Evolutionary conservation across 768 basidiomycete genomes (phyloP).

Genomic region (Amanita fuliginea): DNA sequence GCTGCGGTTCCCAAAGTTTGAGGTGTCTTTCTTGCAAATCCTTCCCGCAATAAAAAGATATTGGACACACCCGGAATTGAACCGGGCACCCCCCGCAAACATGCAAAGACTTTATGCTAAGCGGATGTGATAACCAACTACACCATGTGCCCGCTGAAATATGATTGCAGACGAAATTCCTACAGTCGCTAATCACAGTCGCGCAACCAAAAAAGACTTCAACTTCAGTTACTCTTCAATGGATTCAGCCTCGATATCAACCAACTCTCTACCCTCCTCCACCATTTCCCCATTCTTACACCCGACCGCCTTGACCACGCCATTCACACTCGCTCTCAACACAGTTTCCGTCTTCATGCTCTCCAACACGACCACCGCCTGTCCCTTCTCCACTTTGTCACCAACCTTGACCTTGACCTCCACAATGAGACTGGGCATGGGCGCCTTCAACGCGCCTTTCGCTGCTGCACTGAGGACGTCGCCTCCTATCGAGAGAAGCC

Average conservation of each 20-base stretch:
- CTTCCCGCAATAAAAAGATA: neutral
- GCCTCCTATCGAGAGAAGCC: constrained; percentile 57
- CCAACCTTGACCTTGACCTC: constrained; percentile 75
- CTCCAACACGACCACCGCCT: constrained; percentile 75
- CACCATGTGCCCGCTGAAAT: constrained; percentile 3
- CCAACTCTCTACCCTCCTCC: constrained; percentile 72
- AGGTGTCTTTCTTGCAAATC: too few species aligned
- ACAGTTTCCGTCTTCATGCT: constrained; percentile 99
- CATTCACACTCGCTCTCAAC: constrained; percentile 56
- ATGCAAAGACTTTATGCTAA: constrained; percentile 7
- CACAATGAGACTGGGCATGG: constrained; percentile 92
- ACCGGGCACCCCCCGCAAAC: constrained; percentile 8
- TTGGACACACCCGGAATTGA: constrained; percentile 10
- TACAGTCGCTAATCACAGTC: too few species aligned
- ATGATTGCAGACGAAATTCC: too few species aligned
- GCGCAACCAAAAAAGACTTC: too few species aligned
- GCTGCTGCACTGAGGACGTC: constrained; percentile 39
- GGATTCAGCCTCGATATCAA: constrained; percentile 46
- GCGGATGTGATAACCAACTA: constrained; percentile 9
- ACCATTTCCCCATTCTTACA: constrained; percentile 89
- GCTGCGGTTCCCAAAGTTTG: too few species aligned
- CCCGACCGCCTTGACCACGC: constrained; percentile 59
- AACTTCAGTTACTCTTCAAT: constrained; percentile 5
- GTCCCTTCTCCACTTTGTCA: constrained; percentile 70
- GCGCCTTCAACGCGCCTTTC: constrained; percentile 47